Percentiles rank a stretch among this genome's conserved stretches.
Evolutionary conservation across 306 rosid genomes (phyloP).

Genomic region (Cicer judaicum): DNA sequence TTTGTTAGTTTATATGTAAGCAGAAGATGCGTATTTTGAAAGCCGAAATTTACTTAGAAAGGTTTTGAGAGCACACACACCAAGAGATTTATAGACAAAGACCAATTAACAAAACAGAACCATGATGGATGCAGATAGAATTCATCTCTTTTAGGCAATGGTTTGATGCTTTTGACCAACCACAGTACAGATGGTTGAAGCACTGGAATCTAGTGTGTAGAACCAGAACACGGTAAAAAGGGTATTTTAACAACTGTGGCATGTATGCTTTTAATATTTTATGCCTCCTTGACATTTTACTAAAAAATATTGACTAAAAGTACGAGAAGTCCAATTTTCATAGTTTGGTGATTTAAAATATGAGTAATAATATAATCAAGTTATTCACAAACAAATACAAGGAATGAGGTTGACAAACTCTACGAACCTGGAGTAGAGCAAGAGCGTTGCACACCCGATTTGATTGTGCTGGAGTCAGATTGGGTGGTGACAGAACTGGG

Average conservation of each 20-base stretch:
- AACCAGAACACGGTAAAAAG: neutral
- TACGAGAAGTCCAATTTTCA: constrained; percentile 11
- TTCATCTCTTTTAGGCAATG: neutral
- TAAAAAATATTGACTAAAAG: neutral
- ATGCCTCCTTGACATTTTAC: constrained; percentile 25
- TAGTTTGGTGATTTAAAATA: constrained; percentile 13
- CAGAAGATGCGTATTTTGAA: neutral
- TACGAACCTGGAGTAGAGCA: constrained; percentile 91
- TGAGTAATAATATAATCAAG: constrained; percentile 20
- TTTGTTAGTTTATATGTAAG: constrained; percentile 5
- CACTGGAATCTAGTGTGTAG: neutral
- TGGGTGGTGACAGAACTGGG: constrained; percentile 95
- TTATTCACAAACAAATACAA: constrained; percentile 31
- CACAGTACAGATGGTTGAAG: neutral
- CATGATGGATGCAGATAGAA: constrained; percentile 1
- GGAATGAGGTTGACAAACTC: constrained; percentile 34
- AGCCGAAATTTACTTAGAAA: neutral
- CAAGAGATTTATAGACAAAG: neutral
- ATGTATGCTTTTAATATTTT: constrained; percentile 6
- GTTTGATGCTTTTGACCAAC: constrained; percentile 3
- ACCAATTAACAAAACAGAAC: neutral
- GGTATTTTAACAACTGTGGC: constrained; percentile 1
- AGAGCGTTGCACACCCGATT: constrained; percentile 98
- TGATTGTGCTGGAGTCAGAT: constrained; percentile 85
- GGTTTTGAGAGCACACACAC: neutral